Evolutionary conservation across 2,329 filamentous ascomycete genomes (phyloP).

Genomic region (Cladosporium halotolerans): DNA sequence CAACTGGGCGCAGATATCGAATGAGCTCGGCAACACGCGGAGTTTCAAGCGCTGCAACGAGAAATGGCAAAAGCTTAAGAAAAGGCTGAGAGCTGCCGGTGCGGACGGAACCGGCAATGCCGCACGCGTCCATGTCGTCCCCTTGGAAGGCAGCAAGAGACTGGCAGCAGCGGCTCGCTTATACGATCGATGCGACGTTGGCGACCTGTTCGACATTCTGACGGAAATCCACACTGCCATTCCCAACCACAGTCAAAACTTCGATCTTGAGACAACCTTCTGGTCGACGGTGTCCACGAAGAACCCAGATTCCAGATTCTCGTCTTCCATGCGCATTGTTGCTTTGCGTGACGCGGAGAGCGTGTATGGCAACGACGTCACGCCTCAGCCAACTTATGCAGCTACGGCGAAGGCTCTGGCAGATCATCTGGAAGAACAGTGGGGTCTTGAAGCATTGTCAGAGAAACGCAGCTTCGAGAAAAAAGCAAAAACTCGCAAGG

Average conservation of each 20-base stretch:
- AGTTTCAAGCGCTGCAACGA: slow-evolving; percentile 61
- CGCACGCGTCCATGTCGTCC: not conserved
- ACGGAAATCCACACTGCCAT: slow-evolving; percentile 26
- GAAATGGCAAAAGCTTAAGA: slow-evolving; percentile 56
- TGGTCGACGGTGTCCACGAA: slow-evolving; percentile 30
- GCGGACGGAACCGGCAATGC: not conserved
- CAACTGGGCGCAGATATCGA: slow-evolving; percentile 60
- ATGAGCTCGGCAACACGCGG: slow-evolving; percentile 54
- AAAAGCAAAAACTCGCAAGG: not conserved
- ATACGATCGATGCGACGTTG: slow-evolving; percentile 32
- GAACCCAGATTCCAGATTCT: slow-evolving; percentile 24
- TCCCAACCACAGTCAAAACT: slow-evolving; percentile 19
- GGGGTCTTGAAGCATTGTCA: not conserved
- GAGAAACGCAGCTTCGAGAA: not conserved
- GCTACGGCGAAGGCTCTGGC: slow-evolving; percentile 16
- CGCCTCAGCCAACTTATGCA: not conserved
- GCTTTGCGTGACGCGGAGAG: slow-evolving; percentile 22
- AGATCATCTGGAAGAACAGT: slow-evolving; percentile 14
- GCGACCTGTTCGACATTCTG: slow-evolving; percentile 38
- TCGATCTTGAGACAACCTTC: slow-evolving; percentile 29
- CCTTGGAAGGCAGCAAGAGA: slow-evolving; percentile 5
- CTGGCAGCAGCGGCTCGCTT: slow-evolving; percentile 16
- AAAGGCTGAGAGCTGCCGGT: slow-evolving; percentile 8
- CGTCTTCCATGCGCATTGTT: slow-evolving; percentile 20
- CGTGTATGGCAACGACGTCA: not conserved